A percentile compares a stretch with the other conserved stretches of the same genome.
Conservation (phyloP, 345 rosid species). For the Noccaea caerulescens region DNA sequence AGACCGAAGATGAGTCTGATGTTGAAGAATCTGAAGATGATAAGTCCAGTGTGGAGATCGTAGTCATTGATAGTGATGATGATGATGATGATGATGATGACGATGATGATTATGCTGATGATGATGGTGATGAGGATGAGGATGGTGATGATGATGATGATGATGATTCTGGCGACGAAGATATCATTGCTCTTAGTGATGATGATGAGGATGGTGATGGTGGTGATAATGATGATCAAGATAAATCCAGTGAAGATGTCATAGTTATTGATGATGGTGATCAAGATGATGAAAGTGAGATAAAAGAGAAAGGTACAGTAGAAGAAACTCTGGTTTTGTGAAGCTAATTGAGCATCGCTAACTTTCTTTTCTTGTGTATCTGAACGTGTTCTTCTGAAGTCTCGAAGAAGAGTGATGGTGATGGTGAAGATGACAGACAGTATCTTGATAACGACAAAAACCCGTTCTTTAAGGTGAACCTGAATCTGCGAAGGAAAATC, state of each 20-base stretch:
- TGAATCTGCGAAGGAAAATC: background rate
- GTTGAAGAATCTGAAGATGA: background rate
- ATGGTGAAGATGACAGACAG: conserved; percentile 5
- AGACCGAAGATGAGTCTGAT: background rate
- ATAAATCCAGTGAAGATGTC: conserved; percentile 15
- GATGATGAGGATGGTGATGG: background rate
- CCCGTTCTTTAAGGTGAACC: conserved; percentile 26
- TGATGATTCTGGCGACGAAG: background rate
- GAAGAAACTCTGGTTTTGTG: background rate
- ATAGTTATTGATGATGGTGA: conserved; percentile 21
- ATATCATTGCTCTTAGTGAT: background rate
- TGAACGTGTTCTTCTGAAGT: background rate
- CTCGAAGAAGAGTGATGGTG: conserved; percentile 3
- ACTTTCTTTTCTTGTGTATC: background rate
- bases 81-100: background rate
- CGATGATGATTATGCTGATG: background rate
- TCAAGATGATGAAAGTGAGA: conserved; percentile 7
- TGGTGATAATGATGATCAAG: conserved; percentile 9
- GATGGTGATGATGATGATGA: background rate
- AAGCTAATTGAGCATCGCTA: conserved; percentile 8
- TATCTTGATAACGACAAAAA: conserved; percentile 17
- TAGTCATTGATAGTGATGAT: conserved; percentile 11
- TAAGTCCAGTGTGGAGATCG: conserved; percentile 1
- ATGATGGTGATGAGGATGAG: background rate
- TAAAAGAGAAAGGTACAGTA: conserved; percentile 15